Conservation (phyloP, 1,284 basidiomycete genomes). For the Hortiboletus rubellus region DNA sequence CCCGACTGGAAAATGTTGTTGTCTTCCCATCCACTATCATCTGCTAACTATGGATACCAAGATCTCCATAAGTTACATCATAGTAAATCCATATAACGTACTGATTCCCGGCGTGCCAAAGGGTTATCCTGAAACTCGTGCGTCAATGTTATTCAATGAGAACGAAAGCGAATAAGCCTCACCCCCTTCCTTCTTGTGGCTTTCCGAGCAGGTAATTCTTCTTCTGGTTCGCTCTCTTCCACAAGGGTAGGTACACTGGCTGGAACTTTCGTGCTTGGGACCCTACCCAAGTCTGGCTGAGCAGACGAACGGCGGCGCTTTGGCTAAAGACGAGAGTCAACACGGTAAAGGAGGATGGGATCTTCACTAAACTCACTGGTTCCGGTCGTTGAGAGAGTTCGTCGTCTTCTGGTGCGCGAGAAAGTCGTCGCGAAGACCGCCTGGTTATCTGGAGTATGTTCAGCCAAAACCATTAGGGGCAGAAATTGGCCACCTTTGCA, state of each 20-base stretch:
- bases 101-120: conserved; percentile 55
- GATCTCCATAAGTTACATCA: not conserved
- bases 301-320: conserved; percentile 69
- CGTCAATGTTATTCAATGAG: not conserved
- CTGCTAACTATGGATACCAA: conserved; percentile 31
- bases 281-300: conserved; percentile 61
- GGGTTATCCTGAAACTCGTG: conserved; percentile 46
- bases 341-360: not conserved
- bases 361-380: conserved; percentile 41
- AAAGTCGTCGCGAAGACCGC: conserved; percentile 47
- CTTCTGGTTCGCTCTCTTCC: conserved; percentile 78
- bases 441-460: conserved; percentile 27
- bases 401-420: conserved; percentile 47
- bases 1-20: conserved; percentile 84
- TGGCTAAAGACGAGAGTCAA: conserved; percentile 38
- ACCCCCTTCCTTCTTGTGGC: conserved; percentile 61
- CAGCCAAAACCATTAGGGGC: conserved; percentile 8
- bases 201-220: conserved; percentile 58
- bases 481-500: conserved; percentile 42
- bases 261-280: conserved; percentile 42
- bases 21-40: conserved; percentile 83
- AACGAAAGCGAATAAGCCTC: conserved; percentile 15
- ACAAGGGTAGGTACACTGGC: conserved; percentile 47
- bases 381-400: conserved; percentile 45
- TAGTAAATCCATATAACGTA: conserved; percentile 17